A percentile compares a stretch with the other conserved stretches of the same genome.
Evolutionary conservation across 345 rosid genomes (phyloP).

Genomic region (Aquilaria malaccensis): DNA sequence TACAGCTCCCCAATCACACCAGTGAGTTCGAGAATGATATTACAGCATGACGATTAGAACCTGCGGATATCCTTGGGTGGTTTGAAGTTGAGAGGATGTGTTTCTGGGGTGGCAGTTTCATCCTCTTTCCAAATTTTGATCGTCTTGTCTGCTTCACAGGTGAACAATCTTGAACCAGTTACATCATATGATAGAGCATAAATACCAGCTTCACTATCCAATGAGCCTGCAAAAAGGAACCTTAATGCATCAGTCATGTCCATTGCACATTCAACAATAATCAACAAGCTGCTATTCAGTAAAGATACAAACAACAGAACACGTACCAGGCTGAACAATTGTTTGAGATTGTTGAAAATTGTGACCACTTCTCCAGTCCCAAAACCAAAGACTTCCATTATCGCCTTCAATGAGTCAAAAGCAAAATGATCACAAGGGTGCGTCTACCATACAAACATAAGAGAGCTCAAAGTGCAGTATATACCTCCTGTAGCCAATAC

Average conservation of each 20-base stretch:
- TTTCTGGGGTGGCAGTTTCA: constrained; percentile 82
- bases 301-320: background rate
- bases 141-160: constrained; percentile 95
- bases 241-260: background rate
- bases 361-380: constrained; percentile 99
- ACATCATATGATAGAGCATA: constrained; percentile 71
- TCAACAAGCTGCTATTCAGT: background rate
- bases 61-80: constrained; percentile 98
- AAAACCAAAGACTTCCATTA: constrained; percentile 97
- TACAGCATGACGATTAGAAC: constrained; percentile 32
- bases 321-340: constrained; percentile 90
- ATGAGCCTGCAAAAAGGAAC: constrained; percentile 48
- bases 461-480: constrained; percentile 6
- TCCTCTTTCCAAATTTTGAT: constrained; percentile 99
- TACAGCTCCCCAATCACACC: no score
- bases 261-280: background rate
- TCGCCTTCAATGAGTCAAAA: constrained; percentile 47
- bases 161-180: constrained; percentile 79
- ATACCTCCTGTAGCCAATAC: constrained; percentile 98
- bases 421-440: constrained; percentile 3
- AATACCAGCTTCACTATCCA: constrained; percentile 98
- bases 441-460: background rate
- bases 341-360: constrained; percentile 95
- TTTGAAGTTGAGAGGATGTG: constrained; percentile 90
- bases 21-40: no score